Percentiles rank a stretch among this genome's conserved stretches.
Conservation (phyloP, 2,329 filamentous ascomycete genomes). For the Camptophora hylomeconis region DNA sequence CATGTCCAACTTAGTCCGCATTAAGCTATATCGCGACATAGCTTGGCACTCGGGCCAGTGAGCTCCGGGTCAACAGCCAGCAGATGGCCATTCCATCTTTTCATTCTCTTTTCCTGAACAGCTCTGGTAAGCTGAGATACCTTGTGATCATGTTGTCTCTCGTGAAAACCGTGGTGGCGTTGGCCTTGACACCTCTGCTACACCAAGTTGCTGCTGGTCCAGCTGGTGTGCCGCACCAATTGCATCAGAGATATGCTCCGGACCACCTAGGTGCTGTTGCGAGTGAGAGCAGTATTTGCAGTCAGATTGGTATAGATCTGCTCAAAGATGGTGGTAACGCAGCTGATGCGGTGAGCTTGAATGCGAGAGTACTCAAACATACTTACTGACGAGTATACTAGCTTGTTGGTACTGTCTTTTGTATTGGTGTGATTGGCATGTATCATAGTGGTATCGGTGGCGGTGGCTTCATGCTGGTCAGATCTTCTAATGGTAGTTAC, state of each 20-base stretch:
- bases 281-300: slow-evolving; percentile 57
- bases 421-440: slow-evolving; percentile 62
- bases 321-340: slow-evolving; percentile 55
- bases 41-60: no score
- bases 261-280: slow-evolving; percentile 49
- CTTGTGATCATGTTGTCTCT: slow-evolving; percentile 10
- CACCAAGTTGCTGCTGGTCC: slow-evolving; percentile 11
- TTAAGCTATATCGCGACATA: no score
- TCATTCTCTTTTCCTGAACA: no score
- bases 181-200: slow-evolving; percentile 9
- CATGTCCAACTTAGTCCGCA: no score
- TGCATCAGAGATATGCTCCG: slow-evolving; percentile 5
- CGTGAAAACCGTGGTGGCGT: slow-evolving; percentile 8
- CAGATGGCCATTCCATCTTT: no score
- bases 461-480: slow-evolving; percentile 79
- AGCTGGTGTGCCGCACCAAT: slow-evolving; percentile 3
- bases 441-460: slow-evolving; percentile 74
- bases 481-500: slow-evolving; percentile 58
- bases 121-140: slow-evolving; percentile 3
- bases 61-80: no score
- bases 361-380: background rate
- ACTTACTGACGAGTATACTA: slow-evolving; percentile 15
- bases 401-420: slow-evolving; percentile 61
- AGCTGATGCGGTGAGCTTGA: slow-evolving; percentile 49
- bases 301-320: slow-evolving; percentile 52